Evolutionary conservation across 805 yeast genomes (phyloP).

Genomic region (Candida quercuum): DNA sequence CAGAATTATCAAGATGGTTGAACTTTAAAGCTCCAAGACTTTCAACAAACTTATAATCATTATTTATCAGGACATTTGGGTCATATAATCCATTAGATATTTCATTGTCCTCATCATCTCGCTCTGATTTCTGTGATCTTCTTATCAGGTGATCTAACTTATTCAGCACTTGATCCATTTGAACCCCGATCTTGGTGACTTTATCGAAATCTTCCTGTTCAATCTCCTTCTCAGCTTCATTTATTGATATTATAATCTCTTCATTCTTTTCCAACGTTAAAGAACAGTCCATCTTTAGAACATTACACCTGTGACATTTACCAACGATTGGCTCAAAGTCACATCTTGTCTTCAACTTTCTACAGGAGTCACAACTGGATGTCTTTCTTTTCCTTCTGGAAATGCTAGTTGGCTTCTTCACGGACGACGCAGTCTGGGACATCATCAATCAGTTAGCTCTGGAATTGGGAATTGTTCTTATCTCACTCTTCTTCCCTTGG

Average conservation of each 20-base stretch:
- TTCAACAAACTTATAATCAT: constrained; percentile 10
- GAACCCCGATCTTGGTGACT: constrained; percentile 8
- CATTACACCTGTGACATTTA: constrained; percentile 48
- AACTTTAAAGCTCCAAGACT: constrained; percentile 12
- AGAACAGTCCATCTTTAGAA: constrained; percentile 44
- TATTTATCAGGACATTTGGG: neutral
- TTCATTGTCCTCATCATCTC: neutral
- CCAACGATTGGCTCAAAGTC: constrained; percentile 38
- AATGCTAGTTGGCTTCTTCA: constrained; percentile 1
- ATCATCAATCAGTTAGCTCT: too few relatives aligned
- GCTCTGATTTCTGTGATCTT: neutral
- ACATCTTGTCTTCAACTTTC: constrained; percentile 55
- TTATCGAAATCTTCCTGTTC: constrained; percentile 5
- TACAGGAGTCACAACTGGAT: constrained; percentile 45
- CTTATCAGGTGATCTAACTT: constrained; percentile 14
- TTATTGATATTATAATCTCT: constrained; percentile 17
- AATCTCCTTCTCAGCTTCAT: constrained; percentile 6
- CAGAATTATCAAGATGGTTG: constrained; percentile 22
- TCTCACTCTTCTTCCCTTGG: too few relatives aligned
- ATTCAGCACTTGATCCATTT: constrained; percentile 22
- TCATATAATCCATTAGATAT: neutral
- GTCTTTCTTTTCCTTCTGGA: constrained; percentile 33
- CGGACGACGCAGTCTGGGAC: too few relatives aligned
- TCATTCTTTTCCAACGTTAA: constrained; percentile 29
- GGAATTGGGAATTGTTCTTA: too few relatives aligned